Base-by-base conservation (phyloP, 2,329 filamentous ascomycete species). In the Aureobasidium uvarum region DNA sequence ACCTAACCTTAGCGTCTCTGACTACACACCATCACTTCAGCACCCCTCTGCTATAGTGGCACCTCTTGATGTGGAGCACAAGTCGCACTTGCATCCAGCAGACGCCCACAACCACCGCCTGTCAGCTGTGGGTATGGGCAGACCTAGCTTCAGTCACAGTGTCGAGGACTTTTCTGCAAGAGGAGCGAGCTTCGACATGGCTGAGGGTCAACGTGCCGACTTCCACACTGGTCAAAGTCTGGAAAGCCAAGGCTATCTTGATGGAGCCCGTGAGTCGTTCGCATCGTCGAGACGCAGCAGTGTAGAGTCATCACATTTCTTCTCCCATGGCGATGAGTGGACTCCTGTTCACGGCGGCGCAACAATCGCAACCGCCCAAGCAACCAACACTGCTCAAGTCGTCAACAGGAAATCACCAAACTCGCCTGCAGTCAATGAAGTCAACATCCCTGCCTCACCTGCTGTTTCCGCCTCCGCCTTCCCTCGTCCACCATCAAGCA, bases 121-220 rank as follows among this genome's bases (percentile, higher is more conserved):
- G 70, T 89, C 84, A 71, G 82, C 84, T 23, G 90, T 93, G 36
- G 83, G 84, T 56, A 86, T 87, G 5, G 86, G 85, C 58, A 91
- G 88, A 71, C 89, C 90, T 1, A 87, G 88, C 1, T 83, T 92
- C 54, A 83, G 86, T 11, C 82, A 87, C 67, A 86, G 85, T 55
- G 76, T 70, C 36, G 77, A 79, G 64, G 76, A 78, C 54, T 69
- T 81, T 20, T 71, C 71, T 1, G 68, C 67, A 33, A 67, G 70
- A n/a, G 74, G 73, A 46, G 71, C 68, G 48, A 69, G 54, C 72
- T 74, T 58, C 74, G 46, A 75, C 43, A 59, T 66, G 18, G 67
- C 67, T 8, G 62, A 70, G 67, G 74, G 71, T 23, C 73, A 75
- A 54, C 66, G 66, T 39, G 74, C 70, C 48, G 62, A 67, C 46